A percentile compares a stretch with the other conserved stretches of the same genome.
phyloP scores from a whole-genome alignment of 495 filamentous ascomycete genomes.

The Penicillium cinerascens region DNA sequence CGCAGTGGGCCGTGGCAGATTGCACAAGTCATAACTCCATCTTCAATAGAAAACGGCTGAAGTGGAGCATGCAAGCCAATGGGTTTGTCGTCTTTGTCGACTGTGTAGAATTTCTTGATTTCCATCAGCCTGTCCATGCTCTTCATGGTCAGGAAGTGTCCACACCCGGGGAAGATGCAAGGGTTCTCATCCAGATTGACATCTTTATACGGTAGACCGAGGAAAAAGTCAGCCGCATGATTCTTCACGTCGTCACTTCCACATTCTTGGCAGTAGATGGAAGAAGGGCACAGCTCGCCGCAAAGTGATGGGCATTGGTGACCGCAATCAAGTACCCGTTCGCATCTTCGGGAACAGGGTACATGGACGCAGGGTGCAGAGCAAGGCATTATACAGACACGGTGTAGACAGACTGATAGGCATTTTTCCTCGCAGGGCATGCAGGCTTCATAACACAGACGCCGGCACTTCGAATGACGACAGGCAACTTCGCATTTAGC shows the following conservation, averaged over 20 bases:
- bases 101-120: slow-evolving; percentile 53
- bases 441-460: slow-evolving; percentile 61
- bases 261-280: slow-evolving; percentile 1
- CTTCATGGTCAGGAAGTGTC: slow-evolving; percentile 59
- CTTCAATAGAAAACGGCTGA: slow-evolving; percentile 50
- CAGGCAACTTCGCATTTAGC: slow-evolving; percentile 59
- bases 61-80: slow-evolving; percentile 36
- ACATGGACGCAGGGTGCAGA: slow-evolving; percentile 59
- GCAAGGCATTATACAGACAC: slow-evolving; percentile 59
- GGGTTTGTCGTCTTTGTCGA: slow-evolving; percentile 42
- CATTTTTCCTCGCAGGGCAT: slow-evolving; percentile 58
- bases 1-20: slow-evolving; percentile 61
- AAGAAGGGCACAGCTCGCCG: slow-evolving; percentile 59
- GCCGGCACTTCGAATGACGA: slow-evolving; percentile 57
- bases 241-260: slow-evolving; percentile 1
- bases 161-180: slow-evolving; percentile 61
- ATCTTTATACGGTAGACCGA: slow-evolving; percentile 43
- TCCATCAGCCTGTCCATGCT: slow-evolving; percentile 66
- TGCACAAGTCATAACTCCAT: slow-evolving; percentile 55
- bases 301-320: slow-evolving; percentile 68
- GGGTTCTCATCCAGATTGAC: slow-evolving; percentile 57
- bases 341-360: slow-evolving; percentile 65
- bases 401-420: slow-evolving; percentile 55
- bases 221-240: not conserved
- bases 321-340: slow-evolving; percentile 54